These are phyloP conservation scores for Porpolomopsis calyptriformis DNA, from an alignment of 768 basidiomycete genomes.

Conservation along the genomic window DNA sequence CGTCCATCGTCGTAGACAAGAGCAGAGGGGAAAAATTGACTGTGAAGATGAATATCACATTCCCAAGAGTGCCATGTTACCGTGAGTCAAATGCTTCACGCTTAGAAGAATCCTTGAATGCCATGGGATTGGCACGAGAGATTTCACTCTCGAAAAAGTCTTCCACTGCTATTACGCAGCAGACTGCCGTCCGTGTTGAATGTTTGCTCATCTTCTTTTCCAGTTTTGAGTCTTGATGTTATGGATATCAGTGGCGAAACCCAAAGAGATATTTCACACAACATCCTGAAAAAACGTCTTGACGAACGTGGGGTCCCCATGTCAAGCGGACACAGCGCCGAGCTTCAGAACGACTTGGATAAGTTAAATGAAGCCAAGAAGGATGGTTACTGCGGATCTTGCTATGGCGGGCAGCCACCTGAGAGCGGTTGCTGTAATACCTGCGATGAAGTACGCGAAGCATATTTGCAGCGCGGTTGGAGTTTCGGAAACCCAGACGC, in stretches of 20 bases:
- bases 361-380: slow-evolving; percentile 53
- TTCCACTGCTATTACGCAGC: too few relatives aligned
- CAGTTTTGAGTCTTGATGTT: slow-evolving; percentile 91
- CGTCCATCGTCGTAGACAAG: slow-evolving; percentile 89
- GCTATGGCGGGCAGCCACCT: slow-evolving; percentile 80
- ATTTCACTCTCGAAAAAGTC: too few relatives aligned
- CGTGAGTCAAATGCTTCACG: slow-evolving; percentile 50
- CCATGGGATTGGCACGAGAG: too few relatives aligned
- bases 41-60: slow-evolving; percentile 85
- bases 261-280: slow-evolving; percentile 84
- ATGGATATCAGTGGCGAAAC: slow-evolving; percentile 98
- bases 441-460: slow-evolving; percentile 87
- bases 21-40: slow-evolving; percentile 91
- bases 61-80: slow-evolving; percentile 96
- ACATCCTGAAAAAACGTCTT: slow-evolving; percentile 75
- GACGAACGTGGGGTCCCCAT: slow-evolving; percentile 49
- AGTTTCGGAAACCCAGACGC: slow-evolving; percentile 84
- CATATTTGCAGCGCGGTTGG: slow-evolving; percentile 91
- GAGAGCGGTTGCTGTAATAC: slow-evolving; percentile 84
- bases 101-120: too few relatives aligned
- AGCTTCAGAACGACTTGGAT: slow-evolving; percentile 83
- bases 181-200: not conserved
- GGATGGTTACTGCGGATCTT: slow-evolving; percentile 81
- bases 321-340: slow-evolving; percentile 41
- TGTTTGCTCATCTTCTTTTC: not conserved